phyloP scores from a whole-genome alignment of 768 basidiomycete species.

The Collybiopsis luxurians region DNA sequence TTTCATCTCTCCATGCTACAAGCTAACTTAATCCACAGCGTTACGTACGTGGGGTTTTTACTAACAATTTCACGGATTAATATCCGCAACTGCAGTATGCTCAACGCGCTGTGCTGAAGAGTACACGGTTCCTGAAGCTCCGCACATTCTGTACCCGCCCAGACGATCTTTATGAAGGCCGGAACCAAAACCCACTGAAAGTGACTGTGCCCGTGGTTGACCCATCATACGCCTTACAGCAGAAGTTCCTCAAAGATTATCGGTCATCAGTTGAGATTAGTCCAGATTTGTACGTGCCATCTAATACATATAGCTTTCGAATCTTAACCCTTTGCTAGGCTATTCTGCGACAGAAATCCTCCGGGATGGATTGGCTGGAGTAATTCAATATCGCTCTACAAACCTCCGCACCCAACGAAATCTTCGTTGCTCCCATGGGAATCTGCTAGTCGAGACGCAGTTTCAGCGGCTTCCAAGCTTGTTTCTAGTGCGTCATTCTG shows the following conservation, averaged over 20 bases:
- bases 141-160: conserved; percentile 61
- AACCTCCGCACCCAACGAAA: conserved; percentile 41
- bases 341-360: conserved; percentile 53
- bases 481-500: conserved; percentile 55
- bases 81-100: conserved; percentile 47
- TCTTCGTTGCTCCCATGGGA: conserved; percentile 66
- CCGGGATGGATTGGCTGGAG: conserved; percentile 74
- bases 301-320: neutral
- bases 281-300: conserved; percentile 42
- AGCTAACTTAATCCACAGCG: too few species aligned
- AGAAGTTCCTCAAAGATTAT: conserved; percentile 54
- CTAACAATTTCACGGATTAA: conserved; percentile 1
- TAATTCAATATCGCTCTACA: conserved; percentile 41
- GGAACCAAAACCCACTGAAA: conserved; percentile 67
- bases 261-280: conserved; percentile 43
- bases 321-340: conserved; percentile 25
- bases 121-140: conserved; percentile 76
- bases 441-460: conserved; percentile 41
- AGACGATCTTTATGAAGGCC: conserved; percentile 58
- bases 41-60: conserved; percentile 41
- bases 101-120: conserved; percentile 75
- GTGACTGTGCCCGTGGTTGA: conserved; percentile 40
- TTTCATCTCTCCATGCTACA: conserved; percentile 11
- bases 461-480: conserved; percentile 49
- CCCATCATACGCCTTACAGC: conserved; percentile 51